phyloP scores from a whole-genome alignment of 2,329 filamentous ascomycete genomes.

The Tolypocladium tropicale region DNA sequence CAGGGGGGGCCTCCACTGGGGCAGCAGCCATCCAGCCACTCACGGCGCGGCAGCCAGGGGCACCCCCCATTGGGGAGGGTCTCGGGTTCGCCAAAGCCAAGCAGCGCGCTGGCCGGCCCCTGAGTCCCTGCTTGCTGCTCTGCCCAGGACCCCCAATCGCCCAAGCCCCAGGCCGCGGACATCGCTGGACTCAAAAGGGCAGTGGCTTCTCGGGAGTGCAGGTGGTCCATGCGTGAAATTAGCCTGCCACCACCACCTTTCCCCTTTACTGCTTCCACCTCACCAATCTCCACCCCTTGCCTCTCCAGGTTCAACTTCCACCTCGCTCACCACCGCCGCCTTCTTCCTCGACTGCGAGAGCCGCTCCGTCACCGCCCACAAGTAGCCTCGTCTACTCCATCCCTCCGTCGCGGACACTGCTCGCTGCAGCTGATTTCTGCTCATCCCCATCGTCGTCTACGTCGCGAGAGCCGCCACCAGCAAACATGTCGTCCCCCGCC shows the following conservation, averaged over 20 bases:
- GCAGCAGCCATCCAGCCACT: not conserved
- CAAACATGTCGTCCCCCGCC: constrained; percentile 16
- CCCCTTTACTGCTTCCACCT: constrained; percentile 7
- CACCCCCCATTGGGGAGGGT: not conserved
- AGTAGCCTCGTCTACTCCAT: not conserved
- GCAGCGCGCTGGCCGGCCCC: not conserved
- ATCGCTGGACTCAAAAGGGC: not conserved
- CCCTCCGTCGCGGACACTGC: not conserved
- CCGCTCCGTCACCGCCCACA: not conserved
- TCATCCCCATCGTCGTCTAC: not conserved
- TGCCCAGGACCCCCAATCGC: not conserved
- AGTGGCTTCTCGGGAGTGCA: not conserved
- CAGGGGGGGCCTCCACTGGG: not conserved
- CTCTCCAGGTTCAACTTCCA: constrained; percentile 4
- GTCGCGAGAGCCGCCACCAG: not conserved
- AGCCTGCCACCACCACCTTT: constrained; percentile 5
- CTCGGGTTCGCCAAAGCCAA: not conserved
- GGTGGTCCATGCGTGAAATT: constrained; percentile 9
- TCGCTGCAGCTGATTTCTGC: not conserved
- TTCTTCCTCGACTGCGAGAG: constrained; percentile 1
- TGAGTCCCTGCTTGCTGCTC: not conserved
- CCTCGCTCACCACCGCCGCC: constrained; percentile 6
- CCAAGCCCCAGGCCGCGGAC: not conserved
- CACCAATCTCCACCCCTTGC: constrained; percentile 3
- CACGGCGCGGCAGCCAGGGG: not conserved